phyloP scores from a whole-genome alignment of 73 alveolate genomes.

The Effrenium voratum region DNA sequence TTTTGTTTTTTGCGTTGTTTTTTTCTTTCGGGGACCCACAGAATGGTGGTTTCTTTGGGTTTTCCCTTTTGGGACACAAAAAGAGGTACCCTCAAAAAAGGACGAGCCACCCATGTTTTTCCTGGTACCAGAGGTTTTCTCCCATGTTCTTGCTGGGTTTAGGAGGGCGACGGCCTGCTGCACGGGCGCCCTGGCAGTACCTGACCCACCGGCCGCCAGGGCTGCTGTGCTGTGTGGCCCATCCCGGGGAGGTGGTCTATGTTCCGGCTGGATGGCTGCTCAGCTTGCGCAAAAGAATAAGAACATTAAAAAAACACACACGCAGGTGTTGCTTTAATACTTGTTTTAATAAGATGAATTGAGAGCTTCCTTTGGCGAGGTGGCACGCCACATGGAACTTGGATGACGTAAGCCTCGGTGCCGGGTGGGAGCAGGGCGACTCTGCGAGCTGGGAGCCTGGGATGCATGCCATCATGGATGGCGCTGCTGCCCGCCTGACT shows the following conservation, averaged over 20 bases:
- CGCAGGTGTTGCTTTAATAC: not conserved
- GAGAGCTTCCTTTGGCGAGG: not conserved
- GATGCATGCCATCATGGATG: conserved; percentile 80
- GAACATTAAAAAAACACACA: not conserved
- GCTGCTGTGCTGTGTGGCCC: conserved; percentile 61
- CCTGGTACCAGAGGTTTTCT: no score
- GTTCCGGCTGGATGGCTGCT: conserved; percentile 73
- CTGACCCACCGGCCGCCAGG: not conserved
- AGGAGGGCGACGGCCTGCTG: conserved; percentile 70
- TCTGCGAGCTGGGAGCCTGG: conserved; percentile 5
- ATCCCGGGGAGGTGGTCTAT: conserved; percentile 70
- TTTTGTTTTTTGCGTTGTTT: no score
- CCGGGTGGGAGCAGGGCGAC: conserved; percentile 71
- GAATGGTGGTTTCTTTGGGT: no score
- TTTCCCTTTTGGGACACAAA: no score
- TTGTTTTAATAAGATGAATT: not conserved
- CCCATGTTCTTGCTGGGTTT: no score
- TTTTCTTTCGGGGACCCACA: no score
- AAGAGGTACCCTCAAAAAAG: no score
- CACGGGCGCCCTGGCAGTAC: conserved; percentile 69
- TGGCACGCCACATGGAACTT: conserved; percentile 90
- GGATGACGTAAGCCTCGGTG: conserved; percentile 45
- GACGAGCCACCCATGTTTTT: no score
- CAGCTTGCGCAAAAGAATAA: not conserved
- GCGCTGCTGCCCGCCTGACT: conserved; percentile 3